phyloP scores from a whole-genome alignment of 139 green algal species.

The Chlamydomonas schloesseri region DNA sequence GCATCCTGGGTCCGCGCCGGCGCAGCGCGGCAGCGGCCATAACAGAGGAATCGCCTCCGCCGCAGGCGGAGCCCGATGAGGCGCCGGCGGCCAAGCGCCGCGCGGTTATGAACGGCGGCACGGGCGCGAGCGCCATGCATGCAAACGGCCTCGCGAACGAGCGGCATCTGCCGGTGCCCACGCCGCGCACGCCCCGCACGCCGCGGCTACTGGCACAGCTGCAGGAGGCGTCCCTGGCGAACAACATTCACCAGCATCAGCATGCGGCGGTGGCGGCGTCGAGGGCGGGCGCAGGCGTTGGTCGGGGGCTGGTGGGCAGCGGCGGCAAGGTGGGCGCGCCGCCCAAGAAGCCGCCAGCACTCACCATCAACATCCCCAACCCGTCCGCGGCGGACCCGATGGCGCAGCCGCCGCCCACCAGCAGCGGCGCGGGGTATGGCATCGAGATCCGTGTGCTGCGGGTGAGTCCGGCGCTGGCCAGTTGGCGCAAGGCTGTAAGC shows the following conservation, averaged over 20 bases:
- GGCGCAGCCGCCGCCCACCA: not conserved
- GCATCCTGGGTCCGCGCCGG: not conserved
- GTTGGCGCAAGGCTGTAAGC: too few relatives aligned
- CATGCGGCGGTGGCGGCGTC: not conserved
- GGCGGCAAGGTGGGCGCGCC: not conserved
- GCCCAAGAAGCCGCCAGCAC: constrained; percentile 35
- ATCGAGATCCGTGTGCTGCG: constrained; percentile 46
- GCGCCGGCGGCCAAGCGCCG: constrained; percentile 2
- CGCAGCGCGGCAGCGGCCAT: not conserved
- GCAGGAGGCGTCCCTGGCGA: not conserved
- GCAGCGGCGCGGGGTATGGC: not conserved
- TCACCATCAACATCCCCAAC: constrained; percentile 55
- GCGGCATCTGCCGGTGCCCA: too few relatives aligned
- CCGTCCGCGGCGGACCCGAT: constrained; percentile 28
- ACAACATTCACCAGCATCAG: constrained; percentile 21
- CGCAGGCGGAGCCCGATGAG: not conserved
- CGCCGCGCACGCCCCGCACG: not conserved
- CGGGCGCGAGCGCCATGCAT: not conserved
- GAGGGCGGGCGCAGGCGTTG: not conserved
- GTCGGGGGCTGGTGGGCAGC: too few relatives aligned
- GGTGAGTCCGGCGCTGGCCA: too few relatives aligned
- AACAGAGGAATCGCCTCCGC: not conserved
- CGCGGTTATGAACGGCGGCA: not conserved
- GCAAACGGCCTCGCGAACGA: not conserved
- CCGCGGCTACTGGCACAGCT: constrained; percentile 6